Evolutionary conservation across 2,329 filamentous ascomycete genomes (phyloP).

Genomic region (Talaromyces sp.): DNA sequence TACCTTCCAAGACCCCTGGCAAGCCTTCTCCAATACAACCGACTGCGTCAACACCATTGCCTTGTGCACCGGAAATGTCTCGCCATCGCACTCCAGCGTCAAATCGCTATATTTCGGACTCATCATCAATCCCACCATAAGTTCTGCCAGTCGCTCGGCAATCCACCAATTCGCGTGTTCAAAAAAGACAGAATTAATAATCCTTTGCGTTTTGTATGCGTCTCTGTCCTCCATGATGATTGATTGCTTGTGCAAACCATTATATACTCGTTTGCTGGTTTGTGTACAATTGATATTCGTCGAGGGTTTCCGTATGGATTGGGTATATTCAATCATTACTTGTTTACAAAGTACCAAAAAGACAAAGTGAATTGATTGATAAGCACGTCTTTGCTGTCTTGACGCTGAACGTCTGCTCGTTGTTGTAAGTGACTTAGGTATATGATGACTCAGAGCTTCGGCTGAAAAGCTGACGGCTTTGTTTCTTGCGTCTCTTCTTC

Average conservation of each 20-base stretch:
- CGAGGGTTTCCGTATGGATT: background rate
- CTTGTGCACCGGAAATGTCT: constrained; percentile 13
- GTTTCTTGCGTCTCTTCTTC: background rate
- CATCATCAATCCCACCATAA: background rate
- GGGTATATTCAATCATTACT: background rate
- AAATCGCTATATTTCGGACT: constrained; percentile 11
- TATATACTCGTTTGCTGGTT: background rate
- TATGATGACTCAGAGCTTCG: background rate
- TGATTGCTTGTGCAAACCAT: background rate
- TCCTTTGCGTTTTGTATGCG: background rate
- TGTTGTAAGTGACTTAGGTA: background rate
- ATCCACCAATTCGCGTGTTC: background rate
- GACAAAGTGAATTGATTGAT: background rate
- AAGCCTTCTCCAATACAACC: constrained; percentile 10
- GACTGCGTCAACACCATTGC: constrained; percentile 13
- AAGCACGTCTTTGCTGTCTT: background rate
- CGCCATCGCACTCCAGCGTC: constrained; percentile 12
- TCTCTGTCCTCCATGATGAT: background rate
- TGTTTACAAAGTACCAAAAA: background rate
- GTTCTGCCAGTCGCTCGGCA: background rate
- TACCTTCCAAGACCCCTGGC: constrained; percentile 10
- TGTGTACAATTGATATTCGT: background rate
- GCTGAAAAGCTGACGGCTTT: background rate
- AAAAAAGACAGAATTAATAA: background rate
- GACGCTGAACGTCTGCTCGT: background rate